A percentile compares a stretch with the other conserved stretches of the same genome.
Conservation (phyloP, 805 yeast species). For the Suhomyces xylopsoci region DNA sequence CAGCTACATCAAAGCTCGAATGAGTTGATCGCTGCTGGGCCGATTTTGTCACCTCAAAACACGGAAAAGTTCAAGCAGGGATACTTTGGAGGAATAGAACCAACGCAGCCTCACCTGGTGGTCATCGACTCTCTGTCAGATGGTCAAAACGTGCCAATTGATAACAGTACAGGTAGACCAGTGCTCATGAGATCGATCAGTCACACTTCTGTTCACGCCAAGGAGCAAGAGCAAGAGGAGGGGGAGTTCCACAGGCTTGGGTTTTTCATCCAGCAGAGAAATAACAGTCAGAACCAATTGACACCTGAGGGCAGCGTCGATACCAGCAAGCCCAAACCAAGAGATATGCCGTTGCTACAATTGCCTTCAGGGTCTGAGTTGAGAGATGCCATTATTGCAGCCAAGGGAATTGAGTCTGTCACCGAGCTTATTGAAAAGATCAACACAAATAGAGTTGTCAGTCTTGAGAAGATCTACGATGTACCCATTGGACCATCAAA, state of each 20-base stretch:
- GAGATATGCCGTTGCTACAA: conserved; percentile 29
- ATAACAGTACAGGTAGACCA: conserved; percentile 69
- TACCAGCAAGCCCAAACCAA: neutral
- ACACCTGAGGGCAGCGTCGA: neutral
- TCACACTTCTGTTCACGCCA: conserved; percentile 65
- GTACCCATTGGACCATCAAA: neutral
- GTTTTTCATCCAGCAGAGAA: conserved; percentile 67
- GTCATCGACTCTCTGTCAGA: conserved; percentile 61
- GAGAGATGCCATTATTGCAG: conserved; percentile 62
- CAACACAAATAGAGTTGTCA: conserved; percentile 44
- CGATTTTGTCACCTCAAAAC: conserved; percentile 47
- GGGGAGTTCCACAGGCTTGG: conserved; percentile 91
- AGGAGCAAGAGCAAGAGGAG: conserved; percentile 82
- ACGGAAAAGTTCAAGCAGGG: conserved; percentile 16
- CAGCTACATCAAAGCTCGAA: conserved; percentile 47
- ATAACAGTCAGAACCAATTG: conserved; percentile 15
- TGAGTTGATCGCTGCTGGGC: conserved; percentile 52
- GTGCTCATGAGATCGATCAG: conserved; percentile 62
- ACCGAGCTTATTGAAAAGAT: conserved; percentile 65
- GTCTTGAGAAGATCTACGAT: conserved; percentile 48
- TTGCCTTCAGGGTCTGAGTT: conserved; percentile 56
- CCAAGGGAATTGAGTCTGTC: conserved; percentile 71
- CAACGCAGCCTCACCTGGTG: conserved; percentile 61
- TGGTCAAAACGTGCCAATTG: conserved; percentile 54
- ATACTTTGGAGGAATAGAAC: conserved; percentile 22